Evolutionary conservation across 352 stramenopile genomes (phyloP).

Genomic region (Plasmopara viticola): DNA sequence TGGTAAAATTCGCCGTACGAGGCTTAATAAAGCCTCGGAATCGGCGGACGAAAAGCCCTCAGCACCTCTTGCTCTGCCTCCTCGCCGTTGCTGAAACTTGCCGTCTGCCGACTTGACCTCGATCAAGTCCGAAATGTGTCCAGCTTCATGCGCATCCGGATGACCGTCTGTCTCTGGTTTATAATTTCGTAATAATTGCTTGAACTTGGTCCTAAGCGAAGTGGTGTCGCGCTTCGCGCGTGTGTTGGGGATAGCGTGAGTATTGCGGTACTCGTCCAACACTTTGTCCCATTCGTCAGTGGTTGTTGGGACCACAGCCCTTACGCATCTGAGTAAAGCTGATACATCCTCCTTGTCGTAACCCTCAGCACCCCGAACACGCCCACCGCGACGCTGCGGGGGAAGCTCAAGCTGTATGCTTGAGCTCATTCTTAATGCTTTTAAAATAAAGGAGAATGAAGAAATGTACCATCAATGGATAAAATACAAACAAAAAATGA

Average conservation of each 20-base stretch:
- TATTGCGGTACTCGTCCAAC: constrained; percentile 21
- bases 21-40: constrained; percentile 13
- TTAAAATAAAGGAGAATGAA: no score
- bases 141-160: constrained; percentile 15
- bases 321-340: constrained; percentile 16
- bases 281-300: constrained; percentile 25
- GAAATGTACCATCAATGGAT: no score
- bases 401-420: constrained; percentile 6
- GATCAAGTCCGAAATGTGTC: constrained; percentile 12
- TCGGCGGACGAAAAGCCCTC: constrained; percentile 24
- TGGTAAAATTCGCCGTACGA: constrained; percentile 14
- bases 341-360: constrained; percentile 26
- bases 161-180: constrained; percentile 1
- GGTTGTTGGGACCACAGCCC: constrained; percentile 12
- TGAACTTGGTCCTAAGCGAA: constrained; percentile 28
- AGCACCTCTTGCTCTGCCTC: constrained; percentile 19
- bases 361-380: constrained; percentile 23
- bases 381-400: constrained; percentile 21
- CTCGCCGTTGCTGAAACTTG: constrained; percentile 18
- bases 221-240: constrained; percentile 19
- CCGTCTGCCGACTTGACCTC: constrained; percentile 18
- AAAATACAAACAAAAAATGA: no score
- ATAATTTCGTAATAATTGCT: constrained; percentile 20
- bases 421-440: constrained; percentile 6
- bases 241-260: constrained; percentile 19